phyloP scores from a whole-genome alignment of 2,329 filamentous ascomycete genomes.

The Aureobasidium musti region DNA sequence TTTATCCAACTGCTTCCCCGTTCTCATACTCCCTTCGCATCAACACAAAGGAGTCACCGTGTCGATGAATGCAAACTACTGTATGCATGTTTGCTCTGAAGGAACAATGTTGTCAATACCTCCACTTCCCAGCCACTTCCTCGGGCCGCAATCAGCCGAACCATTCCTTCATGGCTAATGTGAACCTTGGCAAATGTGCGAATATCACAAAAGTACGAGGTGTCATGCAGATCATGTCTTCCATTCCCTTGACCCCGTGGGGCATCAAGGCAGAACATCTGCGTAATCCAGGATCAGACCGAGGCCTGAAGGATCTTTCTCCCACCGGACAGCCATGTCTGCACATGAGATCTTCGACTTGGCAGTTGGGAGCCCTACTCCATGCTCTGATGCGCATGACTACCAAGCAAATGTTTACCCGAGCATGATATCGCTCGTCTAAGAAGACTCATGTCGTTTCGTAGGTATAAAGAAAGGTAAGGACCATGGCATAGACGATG shows the following conservation, averaged over 20 bases:
- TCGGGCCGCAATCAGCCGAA: conserved; percentile 17
- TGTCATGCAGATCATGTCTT: conserved; percentile 7
- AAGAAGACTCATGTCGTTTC: no score
- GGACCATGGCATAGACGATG: not conserved
- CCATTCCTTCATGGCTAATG: conserved; percentile 21
- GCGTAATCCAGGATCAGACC: not conserved
- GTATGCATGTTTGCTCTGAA: not conserved
- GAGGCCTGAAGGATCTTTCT: not conserved
- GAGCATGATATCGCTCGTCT: not conserved
- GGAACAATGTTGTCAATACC: not conserved
- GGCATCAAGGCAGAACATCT: not conserved
- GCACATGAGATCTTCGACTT: conserved; percentile 19
- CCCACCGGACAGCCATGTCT: not conserved
- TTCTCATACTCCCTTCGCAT: not conserved
- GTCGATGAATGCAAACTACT: not conserved
- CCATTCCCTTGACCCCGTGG: not conserved
- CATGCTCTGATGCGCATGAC: conserved; percentile 1
- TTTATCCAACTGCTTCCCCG: not conserved
- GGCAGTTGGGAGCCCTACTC: not conserved
- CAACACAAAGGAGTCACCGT: not conserved
- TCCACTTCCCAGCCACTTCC: not conserved
- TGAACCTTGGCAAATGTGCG: conserved; percentile 3
- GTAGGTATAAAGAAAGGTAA: conserved; percentile 6
- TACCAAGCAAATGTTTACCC: conserved; percentile 1
- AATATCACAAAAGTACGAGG: not conserved